These are phyloP conservation scores for Nyctanthes arbortristis DNA, from an alignment of 257 asterid species.

Conservation along the genomic window DNA sequence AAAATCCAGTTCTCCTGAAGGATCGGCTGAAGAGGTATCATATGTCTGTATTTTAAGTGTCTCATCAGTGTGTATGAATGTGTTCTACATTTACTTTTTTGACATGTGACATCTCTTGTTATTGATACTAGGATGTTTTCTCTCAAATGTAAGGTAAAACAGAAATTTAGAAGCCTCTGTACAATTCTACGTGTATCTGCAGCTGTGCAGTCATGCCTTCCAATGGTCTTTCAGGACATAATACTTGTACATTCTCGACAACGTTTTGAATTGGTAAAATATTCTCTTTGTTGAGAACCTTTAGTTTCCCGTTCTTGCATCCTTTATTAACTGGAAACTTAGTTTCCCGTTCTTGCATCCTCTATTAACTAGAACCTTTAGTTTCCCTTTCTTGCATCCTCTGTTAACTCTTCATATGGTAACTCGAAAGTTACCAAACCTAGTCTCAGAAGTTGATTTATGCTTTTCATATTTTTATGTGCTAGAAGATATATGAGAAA, in stretches of 20 bases:
- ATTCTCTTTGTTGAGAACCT: slow-evolving; percentile 1
- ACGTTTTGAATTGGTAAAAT: slow-evolving; percentile 61
- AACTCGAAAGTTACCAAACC: slow-evolving; percentile 3
- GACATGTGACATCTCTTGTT: slow-evolving; percentile 2
- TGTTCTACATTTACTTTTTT: slow-evolving; percentile 1
- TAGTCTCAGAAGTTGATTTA: slow-evolving; percentile 1
- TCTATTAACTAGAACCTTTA: too few relatives aligned
- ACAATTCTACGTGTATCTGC: slow-evolving; percentile 61
- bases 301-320: slow-evolving; percentile 7
- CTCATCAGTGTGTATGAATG: not conserved
- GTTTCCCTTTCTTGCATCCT: too few relatives aligned
- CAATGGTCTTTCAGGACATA: slow-evolving; percentile 30
- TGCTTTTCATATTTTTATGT: not conserved
- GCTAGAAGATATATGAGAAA: slow-evolving; percentile 1
- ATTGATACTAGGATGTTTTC: slow-evolving; percentile 4
- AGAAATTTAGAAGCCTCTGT: slow-evolving; percentile 65
- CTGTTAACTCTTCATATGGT: slow-evolving; percentile 6
- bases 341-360: slow-evolving; percentile 9
- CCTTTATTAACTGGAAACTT: too few relatives aligned
- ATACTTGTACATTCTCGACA: slow-evolving; percentile 44
- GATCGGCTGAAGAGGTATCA: slow-evolving; percentile 50
- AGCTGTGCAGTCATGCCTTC: slow-evolving; percentile 44
- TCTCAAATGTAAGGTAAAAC: slow-evolving; percentile 38
- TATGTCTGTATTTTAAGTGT: not conserved
- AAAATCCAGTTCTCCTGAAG: slow-evolving; percentile 43